Evolutionary conservation across 1,284 basidiomycete genomes (phyloP).

Genomic region (Peniophora sp.): DNA sequence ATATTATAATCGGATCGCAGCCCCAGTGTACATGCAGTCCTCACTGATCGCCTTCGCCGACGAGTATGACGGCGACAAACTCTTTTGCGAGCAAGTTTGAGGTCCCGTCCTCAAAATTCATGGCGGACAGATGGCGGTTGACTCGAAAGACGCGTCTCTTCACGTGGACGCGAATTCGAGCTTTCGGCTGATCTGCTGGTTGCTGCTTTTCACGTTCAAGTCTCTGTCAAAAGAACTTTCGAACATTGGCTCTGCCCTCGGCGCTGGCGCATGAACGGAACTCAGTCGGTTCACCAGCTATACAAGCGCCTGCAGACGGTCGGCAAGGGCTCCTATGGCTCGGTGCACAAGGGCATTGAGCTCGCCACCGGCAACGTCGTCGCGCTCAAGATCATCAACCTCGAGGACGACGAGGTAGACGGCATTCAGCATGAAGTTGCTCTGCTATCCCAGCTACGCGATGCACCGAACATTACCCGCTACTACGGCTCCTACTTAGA

Average conservation of each 20-base stretch:
- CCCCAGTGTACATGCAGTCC: not conserved
- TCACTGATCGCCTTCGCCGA: slow-evolving; percentile 84
- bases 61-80: slow-evolving; percentile 79
- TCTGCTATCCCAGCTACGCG: slow-evolving; percentile 83
- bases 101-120: too few species aligned
- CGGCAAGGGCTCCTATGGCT: slow-evolving; percentile 94
- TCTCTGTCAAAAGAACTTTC: too few species aligned
- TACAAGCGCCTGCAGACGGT: slow-evolving; percentile 51
- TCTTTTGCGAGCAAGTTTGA: slow-evolving; percentile 28
- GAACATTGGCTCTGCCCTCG: too few species aligned
- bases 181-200: too few species aligned
- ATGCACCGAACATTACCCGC: slow-evolving; percentile 86
- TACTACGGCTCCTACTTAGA: slow-evolving; percentile 96
- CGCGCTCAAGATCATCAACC: slow-evolving; percentile 96
- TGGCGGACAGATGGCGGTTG: too few species aligned
- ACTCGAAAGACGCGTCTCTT: too few species aligned
- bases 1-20: slow-evolving; percentile 8
- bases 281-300: slow-evolving; percentile 32
- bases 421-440: slow-evolving; percentile 97
- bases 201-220: too few species aligned
- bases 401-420: slow-evolving; percentile 94
- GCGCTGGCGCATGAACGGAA: slow-evolving; percentile 2
- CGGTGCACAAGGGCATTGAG: slow-evolving; percentile 91
- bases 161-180: too few species aligned
- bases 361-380: slow-evolving; percentile 80